phyloP scores from a whole-genome alignment of 192 early-diverging fungal species.

The Pilaira anomala region DNA sequence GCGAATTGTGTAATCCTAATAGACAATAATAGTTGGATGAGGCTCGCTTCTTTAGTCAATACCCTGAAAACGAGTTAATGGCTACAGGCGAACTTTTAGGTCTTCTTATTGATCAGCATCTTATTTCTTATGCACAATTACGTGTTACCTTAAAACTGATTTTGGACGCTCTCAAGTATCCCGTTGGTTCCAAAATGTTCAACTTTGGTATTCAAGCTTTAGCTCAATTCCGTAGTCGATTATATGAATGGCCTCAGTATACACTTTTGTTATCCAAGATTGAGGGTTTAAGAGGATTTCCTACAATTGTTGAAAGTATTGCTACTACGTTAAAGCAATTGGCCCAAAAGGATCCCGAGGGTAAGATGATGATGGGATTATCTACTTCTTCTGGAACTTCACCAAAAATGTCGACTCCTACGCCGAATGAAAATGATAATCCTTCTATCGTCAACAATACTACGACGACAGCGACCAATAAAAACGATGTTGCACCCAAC shows the following conservation, averaged over 20 bases:
- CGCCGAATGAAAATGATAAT: background rate
- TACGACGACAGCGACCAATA: background rate
- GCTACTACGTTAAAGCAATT: slow-evolving; percentile 15
- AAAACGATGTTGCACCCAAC: slow-evolving; percentile 7
- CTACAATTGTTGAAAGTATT: slow-evolving; percentile 11
- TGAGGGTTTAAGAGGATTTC: slow-evolving; percentile 38
- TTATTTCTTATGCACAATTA: slow-evolving; percentile 72
- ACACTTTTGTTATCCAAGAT: slow-evolving; percentile 79
- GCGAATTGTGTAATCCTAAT: too few species aligned
- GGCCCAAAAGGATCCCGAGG: slow-evolving; percentile 10
- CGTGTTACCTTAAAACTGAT: slow-evolving; percentile 85
- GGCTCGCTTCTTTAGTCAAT: slow-evolving; percentile 89
- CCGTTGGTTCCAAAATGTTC: slow-evolving; percentile 78
- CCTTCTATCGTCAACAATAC: too few species aligned
- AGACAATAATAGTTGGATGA: slow-evolving; percentile 81
- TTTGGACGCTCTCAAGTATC: slow-evolving; percentile 75
- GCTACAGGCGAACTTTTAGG: slow-evolving; percentile 91
- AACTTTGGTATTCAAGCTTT: slow-evolving; percentile 88
- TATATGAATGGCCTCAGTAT: slow-evolving; percentile 90
- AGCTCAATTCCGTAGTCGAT: slow-evolving; percentile 72
- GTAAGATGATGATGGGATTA: background rate
- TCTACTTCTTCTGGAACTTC: background rate
- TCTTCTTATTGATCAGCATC: slow-evolving; percentile 77
- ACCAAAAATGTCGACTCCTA: background rate
- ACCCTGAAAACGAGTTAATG: slow-evolving; percentile 86